A percentile compares a stretch with the other conserved stretches of the same genome.
These are phyloP conservation scores for Candida nitratophila DNA, from an alignment of 805 yeast genomes.

Conservation along the genomic window DNA sequence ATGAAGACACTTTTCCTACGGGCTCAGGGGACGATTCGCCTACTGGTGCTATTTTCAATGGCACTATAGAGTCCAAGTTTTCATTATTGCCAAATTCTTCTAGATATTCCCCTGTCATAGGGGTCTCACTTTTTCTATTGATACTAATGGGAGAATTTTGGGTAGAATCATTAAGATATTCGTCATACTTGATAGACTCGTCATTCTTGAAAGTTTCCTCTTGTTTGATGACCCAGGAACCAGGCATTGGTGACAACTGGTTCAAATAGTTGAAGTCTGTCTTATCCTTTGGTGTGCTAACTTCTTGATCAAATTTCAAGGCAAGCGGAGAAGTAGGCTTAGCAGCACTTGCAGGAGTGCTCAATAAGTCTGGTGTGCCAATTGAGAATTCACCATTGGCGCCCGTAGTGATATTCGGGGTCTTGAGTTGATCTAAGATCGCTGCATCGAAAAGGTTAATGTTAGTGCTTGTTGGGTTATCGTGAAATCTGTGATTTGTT, in stretches of 20 bases:
- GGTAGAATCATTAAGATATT: slow-evolving; percentile 6
- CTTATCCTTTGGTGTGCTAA: slow-evolving; percentile 1
- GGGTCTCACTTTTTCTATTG: slow-evolving; percentile 3
- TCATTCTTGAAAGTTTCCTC: slow-evolving; percentile 7
- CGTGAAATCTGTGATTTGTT: not conserved
- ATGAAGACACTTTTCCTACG: not conserved
- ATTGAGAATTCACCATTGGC: not conserved
- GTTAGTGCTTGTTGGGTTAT: not conserved
- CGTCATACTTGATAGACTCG: slow-evolving; percentile 3
- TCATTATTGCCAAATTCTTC: not conserved
- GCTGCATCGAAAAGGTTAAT: not conserved
- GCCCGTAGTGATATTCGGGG: not conserved
- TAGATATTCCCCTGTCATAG: slow-evolving; percentile 15
- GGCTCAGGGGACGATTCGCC: not conserved
- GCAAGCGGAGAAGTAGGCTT: slow-evolving; percentile 21
- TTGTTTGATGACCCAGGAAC: slow-evolving; percentile 19
- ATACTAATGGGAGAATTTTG: slow-evolving; percentile 13
- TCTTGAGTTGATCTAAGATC: not conserved
- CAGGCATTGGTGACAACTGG: slow-evolving; percentile 22
- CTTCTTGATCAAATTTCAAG: slow-evolving; percentile 2
- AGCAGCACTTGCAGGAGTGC: slow-evolving; percentile 20
- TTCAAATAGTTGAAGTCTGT: slow-evolving; percentile 21
- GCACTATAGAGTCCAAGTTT: too few species aligned
- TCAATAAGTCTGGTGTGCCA: not conserved
- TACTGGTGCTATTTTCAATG: not conserved